phyloP scores from a whole-genome alignment of 345 rosid genomes.

The Excoecaria cochinchinensis region DNA sequence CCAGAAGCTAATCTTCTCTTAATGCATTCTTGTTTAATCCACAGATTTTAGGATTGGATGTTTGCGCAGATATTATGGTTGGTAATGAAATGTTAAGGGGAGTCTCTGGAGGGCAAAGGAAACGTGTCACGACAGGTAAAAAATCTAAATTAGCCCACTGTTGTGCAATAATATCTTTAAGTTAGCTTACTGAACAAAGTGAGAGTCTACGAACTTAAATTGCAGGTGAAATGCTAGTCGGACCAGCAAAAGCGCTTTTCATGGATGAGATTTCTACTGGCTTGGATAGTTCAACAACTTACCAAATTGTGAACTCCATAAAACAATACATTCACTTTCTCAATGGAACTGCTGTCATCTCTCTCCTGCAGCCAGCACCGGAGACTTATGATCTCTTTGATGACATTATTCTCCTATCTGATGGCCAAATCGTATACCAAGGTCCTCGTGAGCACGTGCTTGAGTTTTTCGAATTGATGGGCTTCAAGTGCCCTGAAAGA shows the following conservation, averaged over 20 bases:
- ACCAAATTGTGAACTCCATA: slow-evolving; percentile 63
- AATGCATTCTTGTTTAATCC: slow-evolving; percentile 9
- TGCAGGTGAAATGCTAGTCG: slow-evolving; percentile 69
- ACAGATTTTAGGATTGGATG: slow-evolving; percentile 68
- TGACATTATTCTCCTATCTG: slow-evolving; percentile 64
- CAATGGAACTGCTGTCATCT: slow-evolving; percentile 61
- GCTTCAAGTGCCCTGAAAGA: slow-evolving; percentile 71
- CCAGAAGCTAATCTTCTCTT: neutral
- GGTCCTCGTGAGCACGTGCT: slow-evolving; percentile 59
- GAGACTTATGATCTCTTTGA: slow-evolving; percentile 68
- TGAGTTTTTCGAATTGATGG: slow-evolving; percentile 58
- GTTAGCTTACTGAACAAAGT: neutral
- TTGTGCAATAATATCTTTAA: neutral
- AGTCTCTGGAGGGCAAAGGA: slow-evolving; percentile 80
- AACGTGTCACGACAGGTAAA: slow-evolving; percentile 72
- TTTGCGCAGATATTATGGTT: slow-evolving; percentile 61
- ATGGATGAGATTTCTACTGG: slow-evolving; percentile 86
- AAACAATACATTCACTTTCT: slow-evolving; percentile 58
- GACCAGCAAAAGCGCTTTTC: slow-evolving; percentile 58
- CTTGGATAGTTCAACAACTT: slow-evolving; percentile 76
- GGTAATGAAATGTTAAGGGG: slow-evolving; percentile 78
- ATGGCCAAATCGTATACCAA: slow-evolving; percentile 60
- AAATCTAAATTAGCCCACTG: neutral
- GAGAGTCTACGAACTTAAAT: neutral
- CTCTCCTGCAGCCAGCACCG: slow-evolving; percentile 78